Evolutionary conservation across 2,329 filamentous ascomycete genomes (phyloP).

Genomic region (Plenodomus lindquistii): DNA sequence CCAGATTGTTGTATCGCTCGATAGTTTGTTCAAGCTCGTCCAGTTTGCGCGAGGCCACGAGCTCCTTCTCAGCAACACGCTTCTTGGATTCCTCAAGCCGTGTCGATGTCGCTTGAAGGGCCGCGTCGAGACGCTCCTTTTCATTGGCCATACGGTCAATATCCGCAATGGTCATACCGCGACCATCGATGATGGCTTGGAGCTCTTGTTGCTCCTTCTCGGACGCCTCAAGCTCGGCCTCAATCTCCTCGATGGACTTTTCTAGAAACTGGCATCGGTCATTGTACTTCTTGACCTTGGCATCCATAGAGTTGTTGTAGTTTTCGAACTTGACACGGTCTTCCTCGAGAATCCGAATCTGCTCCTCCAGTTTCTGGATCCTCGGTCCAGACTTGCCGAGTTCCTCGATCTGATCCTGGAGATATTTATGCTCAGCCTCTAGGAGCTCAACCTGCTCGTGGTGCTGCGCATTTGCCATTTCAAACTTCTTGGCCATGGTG

Average conservation of each 20-base stretch:
- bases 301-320: slow-evolving; percentile 83
- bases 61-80: slow-evolving; percentile 80
- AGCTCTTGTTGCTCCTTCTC: slow-evolving; percentile 80
- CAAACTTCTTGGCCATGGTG: slow-evolving; percentile 85
- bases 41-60: slow-evolving; percentile 81
- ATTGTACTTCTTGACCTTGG: slow-evolving; percentile 87
- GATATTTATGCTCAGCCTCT: slow-evolving; percentile 79
- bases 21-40: slow-evolving; percentile 91
- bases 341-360: slow-evolving; percentile 91
- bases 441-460: slow-evolving; percentile 80
- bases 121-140: slow-evolving; percentile 87
- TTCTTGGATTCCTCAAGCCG: slow-evolving; percentile 85
- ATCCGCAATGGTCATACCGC: slow-evolving; percentile 95
- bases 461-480: slow-evolving; percentile 81
- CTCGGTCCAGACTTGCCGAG: slow-evolving; percentile 85
- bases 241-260: slow-evolving; percentile 81
- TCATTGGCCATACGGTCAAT: slow-evolving; percentile 99
- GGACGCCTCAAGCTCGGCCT: slow-evolving; percentile 78
- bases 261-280: slow-evolving; percentile 79
- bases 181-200: slow-evolving; percentile 85
- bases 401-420: slow-evolving; percentile 86
- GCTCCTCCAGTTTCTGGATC: slow-evolving; percentile 79
- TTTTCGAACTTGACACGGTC: slow-evolving; percentile 94
- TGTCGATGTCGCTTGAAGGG: slow-evolving; percentile 74
- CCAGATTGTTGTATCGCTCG: slow-evolving; percentile 89